A percentile compares a stretch with the other conserved stretches of the same genome.
Conservation (phyloP, 345 rosid species). For the Salix udensis region DNA sequence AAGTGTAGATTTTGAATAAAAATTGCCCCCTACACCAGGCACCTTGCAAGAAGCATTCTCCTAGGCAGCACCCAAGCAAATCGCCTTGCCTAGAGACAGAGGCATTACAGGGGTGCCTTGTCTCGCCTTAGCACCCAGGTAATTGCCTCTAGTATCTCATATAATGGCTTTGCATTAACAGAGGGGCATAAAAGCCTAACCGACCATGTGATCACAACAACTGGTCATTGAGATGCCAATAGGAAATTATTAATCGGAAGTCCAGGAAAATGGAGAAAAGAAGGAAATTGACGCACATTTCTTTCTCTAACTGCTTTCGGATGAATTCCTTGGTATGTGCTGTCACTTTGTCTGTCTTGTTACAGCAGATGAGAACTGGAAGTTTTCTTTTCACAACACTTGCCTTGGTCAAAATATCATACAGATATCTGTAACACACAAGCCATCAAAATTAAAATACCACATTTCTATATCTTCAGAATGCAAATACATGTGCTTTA, state of each 20-base stretch:
- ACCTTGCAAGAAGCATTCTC: too few species aligned
- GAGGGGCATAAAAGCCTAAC: neutral
- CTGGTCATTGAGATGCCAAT: neutral
- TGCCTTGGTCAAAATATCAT: conserved; percentile 81
- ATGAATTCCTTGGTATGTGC: conserved; percentile 91
- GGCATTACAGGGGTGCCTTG: too few species aligned
- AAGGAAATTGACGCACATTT: conserved; percentile 47
- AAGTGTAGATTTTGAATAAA: too few species aligned
- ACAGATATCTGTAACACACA: conserved; percentile 59
- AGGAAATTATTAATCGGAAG: conserved; percentile 1
- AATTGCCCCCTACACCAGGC: too few species aligned
- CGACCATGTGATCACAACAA: neutral
- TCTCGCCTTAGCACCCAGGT: too few species aligned
- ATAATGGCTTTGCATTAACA: too few species aligned
- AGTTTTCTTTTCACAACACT: conserved; percentile 67
- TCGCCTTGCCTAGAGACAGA: too few species aligned
- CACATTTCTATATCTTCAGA: too few species aligned
- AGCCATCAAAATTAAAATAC: conserved; percentile 12
- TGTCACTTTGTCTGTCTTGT: conserved; percentile 90
- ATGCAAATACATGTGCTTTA: neutral
- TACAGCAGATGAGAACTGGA: conserved; percentile 79
- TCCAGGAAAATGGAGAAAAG: neutral
- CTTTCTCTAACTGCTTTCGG: conserved; percentile 88
- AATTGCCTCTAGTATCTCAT: too few species aligned
- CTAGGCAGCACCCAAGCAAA: too few species aligned